Evolutionary conservation across 306 rosid genomes (phyloP), one percentile per base, ranked within the genome.

Genomic region (Fragaria nilgerrensis): DNA sequence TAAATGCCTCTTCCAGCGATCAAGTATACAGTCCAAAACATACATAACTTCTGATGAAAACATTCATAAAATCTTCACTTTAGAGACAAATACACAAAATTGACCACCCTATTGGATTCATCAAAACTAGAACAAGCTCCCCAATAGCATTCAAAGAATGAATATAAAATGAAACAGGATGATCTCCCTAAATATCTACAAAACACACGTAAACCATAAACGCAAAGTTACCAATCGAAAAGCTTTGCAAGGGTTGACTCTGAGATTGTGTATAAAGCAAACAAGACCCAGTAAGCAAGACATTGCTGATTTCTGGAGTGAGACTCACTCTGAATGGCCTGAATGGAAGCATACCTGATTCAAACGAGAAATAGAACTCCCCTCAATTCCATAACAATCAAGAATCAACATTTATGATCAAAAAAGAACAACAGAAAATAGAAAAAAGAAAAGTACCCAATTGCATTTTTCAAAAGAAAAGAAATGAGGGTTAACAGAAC

Each of bases 211-310:
- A 23, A n/a, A 47, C 22, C 1, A 2, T 6, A 70, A 70, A 70
- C 50, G 37, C 34, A 32, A 66, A 74, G 68, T 71, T 85, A 88
- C 96, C 92, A 65, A 47, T 68, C 70, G 14, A 86, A 79, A 61
- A 88, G 63, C 70, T 77, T 61, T 20, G 78, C 73, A 75, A 90
- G 78, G 55, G 68, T 70, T 61, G 76, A 43, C 67, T 90, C 92
- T 36, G 78, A 69, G 81, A 88, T 85, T 80, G 61, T 74, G 68
- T 77, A 70, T 39, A 88, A 34, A 48, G 88, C 81, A 88, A 88
- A 87, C 36, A 90, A 58, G 73, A 88, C 86, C 96, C 92, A 90
- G 65, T 85, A 90, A 29, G 75, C 63, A 79, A 90, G 96, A 80
- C 96, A 88, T 62, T 69, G 89, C 81, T 80, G 88, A 81, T 90